These are phyloP conservation scores for Kwoniella shandongensis DNA, from an alignment of 768 basidiomycete genomes.

Conservation along the genomic window DNA sequence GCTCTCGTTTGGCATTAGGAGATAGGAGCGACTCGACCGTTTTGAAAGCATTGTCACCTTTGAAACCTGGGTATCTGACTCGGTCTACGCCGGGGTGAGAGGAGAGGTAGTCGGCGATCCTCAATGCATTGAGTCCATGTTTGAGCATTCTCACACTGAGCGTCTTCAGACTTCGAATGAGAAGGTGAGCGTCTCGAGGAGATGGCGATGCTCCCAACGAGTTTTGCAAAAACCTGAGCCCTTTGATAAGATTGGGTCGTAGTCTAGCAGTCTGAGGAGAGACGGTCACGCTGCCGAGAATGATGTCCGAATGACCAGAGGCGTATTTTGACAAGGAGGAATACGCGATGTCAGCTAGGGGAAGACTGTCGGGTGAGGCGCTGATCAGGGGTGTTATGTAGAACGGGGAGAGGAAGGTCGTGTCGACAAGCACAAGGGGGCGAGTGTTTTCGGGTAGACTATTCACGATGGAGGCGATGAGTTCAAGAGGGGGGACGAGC, in stretches of 20 bases:
- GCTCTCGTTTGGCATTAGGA: slow-evolving; percentile 68
- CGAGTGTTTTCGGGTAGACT: slow-evolving; percentile 55
- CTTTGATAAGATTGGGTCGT: slow-evolving; percentile 57
- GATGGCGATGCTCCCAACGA: slow-evolving; percentile 60
- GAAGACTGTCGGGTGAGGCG: slow-evolving; percentile 47
- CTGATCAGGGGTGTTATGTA: slow-evolving; percentile 77
- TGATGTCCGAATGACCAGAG: slow-evolving; percentile 89
- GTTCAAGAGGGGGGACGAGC: slow-evolving; percentile 74
- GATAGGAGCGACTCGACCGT: slow-evolving; percentile 64
- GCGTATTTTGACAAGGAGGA: slow-evolving; percentile 76
- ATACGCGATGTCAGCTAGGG: slow-evolving; percentile 74
- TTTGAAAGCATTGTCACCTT: slow-evolving; percentile 65
- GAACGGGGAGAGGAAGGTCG: slow-evolving; percentile 91
- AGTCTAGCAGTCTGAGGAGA: slow-evolving; percentile 25
- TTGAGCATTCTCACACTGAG: slow-evolving; percentile 81
- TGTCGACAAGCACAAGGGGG: slow-evolving; percentile 86
- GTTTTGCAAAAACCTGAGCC: slow-evolving; percentile 83
- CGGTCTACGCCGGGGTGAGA: slow-evolving; percentile 63
- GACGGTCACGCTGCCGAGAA: slow-evolving; percentile 76
- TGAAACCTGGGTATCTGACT: slow-evolving; percentile 83
- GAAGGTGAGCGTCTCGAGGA: slow-evolving; percentile 84
- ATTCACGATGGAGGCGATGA: slow-evolving; percentile 67
- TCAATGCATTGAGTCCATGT: slow-evolving; percentile 79
- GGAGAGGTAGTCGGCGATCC: slow-evolving; percentile 65
- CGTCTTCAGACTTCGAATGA: slow-evolving; percentile 87